Base-by-base conservation (phyloP, 140 eudicot genomes). In the Flaveria floridana region DNA sequence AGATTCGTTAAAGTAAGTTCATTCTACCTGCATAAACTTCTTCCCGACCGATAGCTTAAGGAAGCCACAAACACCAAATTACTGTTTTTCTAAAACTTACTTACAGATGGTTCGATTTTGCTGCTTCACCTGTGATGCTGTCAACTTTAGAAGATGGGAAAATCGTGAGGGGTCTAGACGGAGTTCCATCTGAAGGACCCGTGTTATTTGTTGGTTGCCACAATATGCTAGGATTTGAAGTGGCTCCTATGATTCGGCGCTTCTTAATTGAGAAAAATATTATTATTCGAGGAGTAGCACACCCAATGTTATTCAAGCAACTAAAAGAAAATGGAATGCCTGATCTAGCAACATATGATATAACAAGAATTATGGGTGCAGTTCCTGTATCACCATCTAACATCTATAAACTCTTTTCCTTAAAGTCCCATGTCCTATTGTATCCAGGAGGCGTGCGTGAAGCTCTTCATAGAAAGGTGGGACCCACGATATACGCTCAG, bases 391-490 rank as follows among this genome's bases (percentile, higher is more conserved):
- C 96, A 18, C 80, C 97, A 51, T 72, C 86, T 41, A 91, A 89
- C 77, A 85, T 91, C 71, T 91, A 70, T 73, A 84, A 75, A 76
- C 91, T 87, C 28, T 76, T 84, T 44, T 76, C 96, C 16, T 46
- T 78, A 13, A 86, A 85, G 28, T 89, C 96, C 2, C 89, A 91
- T 85, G 78, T 87, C 20, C 82, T 91, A 15, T 77, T 91, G 71
- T 89, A 91, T 83, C 97, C 96, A 0, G 97, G 97, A 44, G 97
- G 97, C 25, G 78, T 84, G 78, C 87, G 96, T 44, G 97, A 92
- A 82, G 97, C 97, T 71, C 95, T 89, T 81, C 97, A 92, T 65
- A 81, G 88, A 16, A 92, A 92, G 95, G 97, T 91, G 76, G 18
- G 57, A 56, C 68, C 30, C 50, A 11, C 15, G 4, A 26, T 34